Evolutionary conservation across 2,329 filamentous ascomycete genomes (phyloP).

Genomic region (Colletotrichum echinochloae): DNA sequence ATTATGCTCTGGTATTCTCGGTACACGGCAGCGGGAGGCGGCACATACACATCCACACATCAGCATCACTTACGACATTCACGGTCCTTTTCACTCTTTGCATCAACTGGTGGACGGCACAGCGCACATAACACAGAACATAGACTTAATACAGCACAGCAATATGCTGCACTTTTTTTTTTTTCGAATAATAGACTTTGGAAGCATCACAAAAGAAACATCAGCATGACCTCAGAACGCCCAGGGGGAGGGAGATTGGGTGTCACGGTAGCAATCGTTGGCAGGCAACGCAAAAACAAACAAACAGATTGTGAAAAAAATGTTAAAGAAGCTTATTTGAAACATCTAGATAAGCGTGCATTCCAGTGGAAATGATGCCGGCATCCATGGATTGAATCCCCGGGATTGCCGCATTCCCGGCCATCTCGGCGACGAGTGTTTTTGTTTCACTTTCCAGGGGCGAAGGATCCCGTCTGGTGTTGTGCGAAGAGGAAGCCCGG

Average conservation of each 20-base stretch:
- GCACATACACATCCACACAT: constrained; percentile 32
- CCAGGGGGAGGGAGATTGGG: constrained; percentile 3
- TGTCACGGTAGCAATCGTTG: constrained; percentile 5
- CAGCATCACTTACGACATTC: constrained; percentile 39
- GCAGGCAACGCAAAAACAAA: constrained; percentile 2
- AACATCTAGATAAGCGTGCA: not conserved
- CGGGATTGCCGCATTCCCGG: constrained; percentile 8
- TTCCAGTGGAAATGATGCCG: not conserved
- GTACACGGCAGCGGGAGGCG: constrained; percentile 11
- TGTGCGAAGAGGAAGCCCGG: not conserved
- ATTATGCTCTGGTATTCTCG: constrained; percentile 15
- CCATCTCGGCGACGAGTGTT: not conserved
- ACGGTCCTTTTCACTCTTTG: constrained; percentile 41
- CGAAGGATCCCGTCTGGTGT: not conserved
- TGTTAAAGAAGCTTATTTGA: constrained; percentile 6
- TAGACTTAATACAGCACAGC: constrained; percentile 34
- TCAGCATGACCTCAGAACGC: not conserved
- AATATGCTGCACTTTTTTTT: constrained; percentile 5
- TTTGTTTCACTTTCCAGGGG: not conserved
- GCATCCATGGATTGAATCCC: not conserved
- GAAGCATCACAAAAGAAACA: constrained; percentile 10
- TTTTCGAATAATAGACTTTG: constrained; percentile 25
- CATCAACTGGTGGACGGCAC: constrained; percentile 32
- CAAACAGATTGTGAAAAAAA: constrained; percentile 3
- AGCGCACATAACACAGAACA: constrained; percentile 19